Percentiles rank a stretch among this genome's conserved stretches.
Evolutionary conservation across 2,329 filamentous ascomycete species (phyloP).

Genomic region (Ceratocystis lukuohia): DNA sequence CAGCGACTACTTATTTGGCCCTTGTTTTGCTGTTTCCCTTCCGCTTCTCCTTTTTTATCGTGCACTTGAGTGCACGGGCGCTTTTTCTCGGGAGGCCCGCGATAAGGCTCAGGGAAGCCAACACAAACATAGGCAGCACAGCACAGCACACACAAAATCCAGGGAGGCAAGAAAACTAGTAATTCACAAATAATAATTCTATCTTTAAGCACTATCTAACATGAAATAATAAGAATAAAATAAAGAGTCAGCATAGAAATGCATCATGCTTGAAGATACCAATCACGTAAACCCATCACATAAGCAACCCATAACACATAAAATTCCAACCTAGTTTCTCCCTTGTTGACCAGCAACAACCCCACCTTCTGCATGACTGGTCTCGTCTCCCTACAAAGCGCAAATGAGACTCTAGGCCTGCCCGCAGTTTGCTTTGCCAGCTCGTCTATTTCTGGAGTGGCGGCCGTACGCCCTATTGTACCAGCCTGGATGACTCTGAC

Average conservation of each 20-base stretch:
- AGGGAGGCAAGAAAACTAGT: not conserved
- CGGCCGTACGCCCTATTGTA: not conserved
- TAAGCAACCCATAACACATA: not conserved
- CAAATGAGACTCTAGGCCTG: not conserved
- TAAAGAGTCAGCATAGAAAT: not conserved
- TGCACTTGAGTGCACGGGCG: not conserved
- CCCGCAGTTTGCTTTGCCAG: not conserved
- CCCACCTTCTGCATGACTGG: not conserved
- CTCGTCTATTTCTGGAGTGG: not conserved
- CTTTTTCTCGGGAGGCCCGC: not conserved
- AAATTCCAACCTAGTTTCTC: not conserved
- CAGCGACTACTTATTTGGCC: not conserved
- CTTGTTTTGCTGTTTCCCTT: not conserved
- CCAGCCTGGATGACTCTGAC: not conserved
- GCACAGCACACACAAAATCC: not conserved
- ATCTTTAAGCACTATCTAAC: not conserved
- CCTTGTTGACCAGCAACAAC: not conserved
- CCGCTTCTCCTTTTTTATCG: not conserved
- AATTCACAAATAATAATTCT: not conserved
- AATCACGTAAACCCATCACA: not conserved
- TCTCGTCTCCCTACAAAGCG: not conserved
- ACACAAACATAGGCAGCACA: not conserved
- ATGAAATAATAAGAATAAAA: not conserved
- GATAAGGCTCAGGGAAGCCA: not conserved
- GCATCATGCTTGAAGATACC: not conserved